phyloP scores from a whole-genome alignment of 352 stramenopile genomes.

The Pythium folliculosum region DNA sequence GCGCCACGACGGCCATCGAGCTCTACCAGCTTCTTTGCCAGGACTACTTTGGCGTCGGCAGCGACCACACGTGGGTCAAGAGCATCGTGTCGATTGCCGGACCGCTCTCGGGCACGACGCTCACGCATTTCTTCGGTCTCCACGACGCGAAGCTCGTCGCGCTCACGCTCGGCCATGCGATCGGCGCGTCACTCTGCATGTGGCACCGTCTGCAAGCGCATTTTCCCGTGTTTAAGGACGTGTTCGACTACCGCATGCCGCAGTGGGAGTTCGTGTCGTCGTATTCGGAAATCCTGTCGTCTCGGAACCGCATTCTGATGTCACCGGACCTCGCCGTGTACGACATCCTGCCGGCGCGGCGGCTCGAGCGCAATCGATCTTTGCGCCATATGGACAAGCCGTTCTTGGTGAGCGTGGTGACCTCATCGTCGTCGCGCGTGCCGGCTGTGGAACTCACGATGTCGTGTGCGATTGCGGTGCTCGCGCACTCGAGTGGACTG shows the following conservation, averaged over 20 bases:
- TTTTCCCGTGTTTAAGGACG: conserved; percentile 28
- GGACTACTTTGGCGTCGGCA: conserved; percentile 61
- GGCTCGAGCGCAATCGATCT: conserved; percentile 43
- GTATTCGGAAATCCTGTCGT: conserved; percentile 26
- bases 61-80: conserved; percentile 51
- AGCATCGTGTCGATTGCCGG: conserved; percentile 59
- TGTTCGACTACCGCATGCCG: conserved; percentile 38
- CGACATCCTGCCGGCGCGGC: conserved; percentile 35
- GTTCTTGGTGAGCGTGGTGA: conserved; percentile 66
- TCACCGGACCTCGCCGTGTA: conserved; percentile 26
- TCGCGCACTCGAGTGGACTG: not conserved
- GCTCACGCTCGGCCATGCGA: conserved; percentile 15
- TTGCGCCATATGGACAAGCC: conserved; percentile 57
- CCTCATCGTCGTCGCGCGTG: conserved; percentile 41
- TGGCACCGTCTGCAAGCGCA: conserved; percentile 27
- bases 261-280: conserved; percentile 35
- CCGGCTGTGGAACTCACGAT: conserved; percentile 20
- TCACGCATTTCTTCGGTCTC: conserved; percentile 27
- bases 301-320: conserved; percentile 18
- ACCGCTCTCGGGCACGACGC: conserved; percentile 28
- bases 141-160: conserved; percentile 13
- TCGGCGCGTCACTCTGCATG: conserved; percentile 22
- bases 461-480: not conserved
- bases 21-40: conserved; percentile 69
- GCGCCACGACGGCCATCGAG: conserved; percentile 64